These are phyloP conservation scores for Globisporangium megalacanthum DNA, from an alignment of 352 stramenopile genomes.

Conservation along the genomic window DNA sequence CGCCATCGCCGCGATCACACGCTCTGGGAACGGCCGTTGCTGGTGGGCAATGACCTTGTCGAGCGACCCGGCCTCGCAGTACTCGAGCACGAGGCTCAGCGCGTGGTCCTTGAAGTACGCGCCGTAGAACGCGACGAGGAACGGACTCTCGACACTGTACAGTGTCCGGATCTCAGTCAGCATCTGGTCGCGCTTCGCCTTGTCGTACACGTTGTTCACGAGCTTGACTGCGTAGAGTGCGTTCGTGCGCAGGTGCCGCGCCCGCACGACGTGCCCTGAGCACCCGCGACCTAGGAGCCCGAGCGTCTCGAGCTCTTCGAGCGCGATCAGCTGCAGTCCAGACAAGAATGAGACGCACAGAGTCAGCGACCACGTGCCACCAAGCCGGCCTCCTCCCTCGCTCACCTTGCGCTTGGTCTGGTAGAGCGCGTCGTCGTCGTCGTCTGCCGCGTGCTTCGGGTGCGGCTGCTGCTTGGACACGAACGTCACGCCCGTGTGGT, in stretches of 20 bases:
- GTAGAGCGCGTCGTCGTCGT: neutral
- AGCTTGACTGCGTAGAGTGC: constrained; percentile 63
- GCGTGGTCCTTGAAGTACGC: constrained; percentile 73
- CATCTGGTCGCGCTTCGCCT: constrained; percentile 64
- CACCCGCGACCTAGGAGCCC: constrained; percentile 54
- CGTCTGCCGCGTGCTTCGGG: no score
- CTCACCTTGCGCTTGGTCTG: constrained; percentile 10
- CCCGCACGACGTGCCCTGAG: constrained; percentile 60
- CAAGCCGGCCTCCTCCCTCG: neutral
- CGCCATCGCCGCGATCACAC: constrained; percentile 45
- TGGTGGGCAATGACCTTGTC: constrained; percentile 31
- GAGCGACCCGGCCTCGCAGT: constrained; percentile 54
- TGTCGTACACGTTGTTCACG: constrained; percentile 75
- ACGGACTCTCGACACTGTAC: constrained; percentile 63
- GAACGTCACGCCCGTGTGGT: constrained; percentile 56
- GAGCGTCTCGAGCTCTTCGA: constrained; percentile 49
- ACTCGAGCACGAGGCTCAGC: constrained; percentile 64
- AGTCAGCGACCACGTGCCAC: no score
- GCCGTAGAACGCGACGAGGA: constrained; percentile 60
- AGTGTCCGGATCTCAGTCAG: constrained; percentile 75
- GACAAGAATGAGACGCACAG: neutral
- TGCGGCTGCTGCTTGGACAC: constrained; percentile 14
- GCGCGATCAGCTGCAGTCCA: constrained; percentile 21
- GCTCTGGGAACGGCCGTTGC: constrained; percentile 27
- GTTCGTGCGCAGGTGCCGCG: constrained; percentile 28